Base-by-base conservation (phyloP, 192 early-diverging fungal species). In the Backusella liffmaniae region DNA sequence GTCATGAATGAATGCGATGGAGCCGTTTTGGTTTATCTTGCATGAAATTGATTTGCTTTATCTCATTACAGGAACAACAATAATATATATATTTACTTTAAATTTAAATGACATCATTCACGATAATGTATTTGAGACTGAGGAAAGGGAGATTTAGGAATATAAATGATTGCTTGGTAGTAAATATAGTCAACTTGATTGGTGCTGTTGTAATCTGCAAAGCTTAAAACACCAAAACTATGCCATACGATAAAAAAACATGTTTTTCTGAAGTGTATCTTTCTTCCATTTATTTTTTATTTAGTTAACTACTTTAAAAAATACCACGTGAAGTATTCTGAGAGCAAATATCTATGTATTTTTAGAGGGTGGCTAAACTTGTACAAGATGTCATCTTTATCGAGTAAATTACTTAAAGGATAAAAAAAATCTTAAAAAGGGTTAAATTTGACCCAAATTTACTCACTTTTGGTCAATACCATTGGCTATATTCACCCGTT, bases 321-420 rank as follows among this genome's bases (percentile, higher is more conserved):
- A n/a, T 49, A 49, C 56, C 56, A 62, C 56, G 56, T 62, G 56
- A 29, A 62, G 21, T 62, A 30, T 29, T 32, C 56, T 62, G 56
- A 62, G 56, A 62, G 56, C 8, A 29, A 62, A 62, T 29, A 59
- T 12, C 9, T 21, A 62, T 13, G 53, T 59, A 59, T 59, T 59
- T 26, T 26, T 62, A 62, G 5, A 21, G n/a, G 7, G 26, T 56
- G 51, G 51, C 51, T 56, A 26, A 56, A 21, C 51, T 56, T 56
- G 49, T 56, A 56, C 53, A 21, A 56, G 53, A 56, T 56, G 56
- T 62, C 56, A 62, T 29, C 56, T 62, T 62, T 62, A 62, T 62
- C 21, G 2, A 56, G 53, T 56, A 56, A 56, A 21, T 21, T 56
- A 9, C 53, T 62, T 29, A 10, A 26, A 59, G 23, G 23, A 21